Conservation (phyloP, 805 yeast genomes). For the Scheffersomyces stipitis region DNA sequence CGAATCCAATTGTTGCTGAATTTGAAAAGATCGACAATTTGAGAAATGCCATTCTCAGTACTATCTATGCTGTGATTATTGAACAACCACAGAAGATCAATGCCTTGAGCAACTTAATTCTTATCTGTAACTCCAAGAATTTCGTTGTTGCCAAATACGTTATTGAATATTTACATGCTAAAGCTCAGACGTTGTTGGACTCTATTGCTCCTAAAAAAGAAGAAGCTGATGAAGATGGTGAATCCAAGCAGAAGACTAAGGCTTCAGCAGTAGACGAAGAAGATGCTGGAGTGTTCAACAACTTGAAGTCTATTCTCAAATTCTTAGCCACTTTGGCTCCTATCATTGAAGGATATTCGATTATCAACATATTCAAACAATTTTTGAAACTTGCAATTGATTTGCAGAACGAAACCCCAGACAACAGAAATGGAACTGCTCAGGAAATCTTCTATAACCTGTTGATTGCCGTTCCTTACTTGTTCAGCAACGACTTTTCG, state of each 20-base stretch:
- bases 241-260: constrained; percentile 16
- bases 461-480: constrained; percentile 64
- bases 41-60: constrained; percentile 57
- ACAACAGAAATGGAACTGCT: constrained; percentile 55
- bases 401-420: constrained; percentile 41
- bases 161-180: constrained; percentile 65
- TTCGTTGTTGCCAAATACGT: constrained; percentile 67
- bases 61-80: constrained; percentile 63
- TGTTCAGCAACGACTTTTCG: constrained; percentile 44
- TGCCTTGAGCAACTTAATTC: constrained; percentile 65
- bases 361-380: constrained; percentile 46
- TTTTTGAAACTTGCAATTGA: constrained; percentile 57
- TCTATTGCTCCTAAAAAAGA: constrained; percentile 13
- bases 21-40: constrained; percentile 62
- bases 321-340: constrained; percentile 67
- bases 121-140: constrained; percentile 63
- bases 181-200: constrained; percentile 57
- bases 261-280: constrained; percentile 22
- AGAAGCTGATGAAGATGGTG: constrained; percentile 8
- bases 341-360: constrained; percentile 49
- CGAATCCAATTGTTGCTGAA: constrained; percentile 64
- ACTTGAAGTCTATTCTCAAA: constrained; percentile 67
- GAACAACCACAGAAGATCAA: constrained; percentile 93
- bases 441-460: constrained; percentile 67
- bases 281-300: constrained; percentile 63